Conservation (phyloP, 331 rosid species). For the Cydonia oblonga region DNA sequence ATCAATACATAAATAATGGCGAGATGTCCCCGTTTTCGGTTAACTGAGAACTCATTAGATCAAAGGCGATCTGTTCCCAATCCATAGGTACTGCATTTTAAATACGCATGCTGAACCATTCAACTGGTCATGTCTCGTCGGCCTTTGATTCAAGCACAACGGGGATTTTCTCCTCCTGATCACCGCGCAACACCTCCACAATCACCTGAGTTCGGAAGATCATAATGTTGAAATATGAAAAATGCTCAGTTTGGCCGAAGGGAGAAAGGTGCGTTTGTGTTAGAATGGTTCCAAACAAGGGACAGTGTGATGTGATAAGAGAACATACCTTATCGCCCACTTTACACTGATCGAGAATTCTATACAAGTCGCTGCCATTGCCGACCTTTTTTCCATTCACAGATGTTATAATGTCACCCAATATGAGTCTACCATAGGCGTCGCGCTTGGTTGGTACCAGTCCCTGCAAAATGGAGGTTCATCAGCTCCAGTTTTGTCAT, state of each 20-base stretch:
- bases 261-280: not conserved
- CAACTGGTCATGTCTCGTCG: conserved; percentile 37
- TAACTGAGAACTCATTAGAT: not conserved
- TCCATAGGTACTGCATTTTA: not conserved
- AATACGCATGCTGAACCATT: not conserved
- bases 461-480: conserved; percentile 43
- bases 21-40: not conserved
- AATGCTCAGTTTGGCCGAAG: not conserved
- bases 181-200: conserved; percentile 93
- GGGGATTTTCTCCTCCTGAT: conserved; percentile 83
- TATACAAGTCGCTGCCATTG: conserved; percentile 87
- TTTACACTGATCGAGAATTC: conserved; percentile 90
- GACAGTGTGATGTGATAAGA: not conserved
- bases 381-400: conserved; percentile 73
- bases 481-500: conserved; percentile 2
- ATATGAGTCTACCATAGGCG: conserved; percentile 78
- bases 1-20: conserved; percentile 8
- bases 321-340: conserved; percentile 78
- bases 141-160: conserved; percentile 77
- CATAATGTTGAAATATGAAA: not conserved
- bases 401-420: conserved; percentile 89
- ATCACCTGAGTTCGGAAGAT: conserved; percentile 32
- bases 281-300: not conserved
- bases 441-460: conserved; percentile 77
- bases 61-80: not conserved